Conservation (phyloP, 2,329 filamentous ascomycete genomes). For the Arachnopeziza araneosa region DNA sequence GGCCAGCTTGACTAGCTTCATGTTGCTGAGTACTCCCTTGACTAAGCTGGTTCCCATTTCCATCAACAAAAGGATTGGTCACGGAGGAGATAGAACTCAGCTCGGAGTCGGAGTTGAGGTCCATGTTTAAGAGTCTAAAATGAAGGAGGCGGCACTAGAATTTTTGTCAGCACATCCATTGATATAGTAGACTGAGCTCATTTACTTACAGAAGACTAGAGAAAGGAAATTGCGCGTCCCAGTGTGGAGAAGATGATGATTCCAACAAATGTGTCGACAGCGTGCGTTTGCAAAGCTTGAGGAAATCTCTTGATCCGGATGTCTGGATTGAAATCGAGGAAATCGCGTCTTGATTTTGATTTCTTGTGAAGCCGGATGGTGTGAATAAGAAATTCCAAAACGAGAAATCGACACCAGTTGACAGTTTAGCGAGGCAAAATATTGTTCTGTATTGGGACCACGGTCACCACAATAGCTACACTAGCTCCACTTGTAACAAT, state of each 20-base stretch:
- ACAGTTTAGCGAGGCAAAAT: not conserved
- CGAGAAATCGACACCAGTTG: not conserved
- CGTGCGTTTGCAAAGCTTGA: too few relatives aligned
- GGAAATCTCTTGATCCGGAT: too few relatives aligned
- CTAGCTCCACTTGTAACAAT: not conserved
- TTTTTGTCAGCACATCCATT: not conserved
- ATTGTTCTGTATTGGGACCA: not conserved
- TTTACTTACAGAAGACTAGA: not conserved
- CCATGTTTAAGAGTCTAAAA: not conserved
- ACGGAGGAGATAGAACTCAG: not conserved
- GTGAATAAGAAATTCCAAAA: not conserved
- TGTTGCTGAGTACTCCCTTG: not conserved
- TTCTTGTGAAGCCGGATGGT: not conserved
- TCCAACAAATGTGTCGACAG: too few relatives aligned
- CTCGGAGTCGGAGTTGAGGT: not conserved
- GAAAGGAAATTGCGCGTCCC: too few relatives aligned
- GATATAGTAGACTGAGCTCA: not conserved
- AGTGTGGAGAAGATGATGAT: too few relatives aligned
- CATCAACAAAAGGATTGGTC: not conserved
- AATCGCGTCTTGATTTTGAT: not conserved
- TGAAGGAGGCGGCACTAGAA: not conserved
- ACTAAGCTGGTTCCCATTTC: not conserved
- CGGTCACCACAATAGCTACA: not conserved
- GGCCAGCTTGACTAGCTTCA: not conserved
- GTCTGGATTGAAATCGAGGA: too few relatives aligned